Conservation (phyloP, 805 yeast species). For the Kodamaea kakaduensis region DNA sequence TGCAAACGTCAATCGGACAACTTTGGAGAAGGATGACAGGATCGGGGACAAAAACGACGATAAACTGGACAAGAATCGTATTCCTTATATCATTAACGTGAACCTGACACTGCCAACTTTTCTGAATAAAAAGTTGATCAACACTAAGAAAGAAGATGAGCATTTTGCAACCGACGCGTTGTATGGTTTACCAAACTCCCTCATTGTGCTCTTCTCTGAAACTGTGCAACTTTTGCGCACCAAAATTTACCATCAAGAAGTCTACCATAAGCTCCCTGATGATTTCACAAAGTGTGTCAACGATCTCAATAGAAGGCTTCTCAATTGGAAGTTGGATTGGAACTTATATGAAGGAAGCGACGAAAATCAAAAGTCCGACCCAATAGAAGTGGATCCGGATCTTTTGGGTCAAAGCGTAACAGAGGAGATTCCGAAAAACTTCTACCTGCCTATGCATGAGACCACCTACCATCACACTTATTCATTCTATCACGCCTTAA, state of each 20-base stretch:
- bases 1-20: too few relatives aligned
- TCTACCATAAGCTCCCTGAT: constrained; percentile 27
- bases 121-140: constrained; percentile 39
- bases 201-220: constrained; percentile 67
- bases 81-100: constrained; percentile 23
- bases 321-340: constrained; percentile 76
- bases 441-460: constrained; percentile 55
- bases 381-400: constrained; percentile 12
- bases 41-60: constrained; percentile 19
- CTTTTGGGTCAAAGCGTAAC: constrained; percentile 11
- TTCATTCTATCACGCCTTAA: constrained; percentile 70
- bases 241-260: constrained; percentile 48
- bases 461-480: constrained; percentile 76
- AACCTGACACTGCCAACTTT: constrained; percentile 35
- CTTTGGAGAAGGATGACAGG: neutral
- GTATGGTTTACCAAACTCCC: constrained; percentile 80
- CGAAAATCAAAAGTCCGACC: constrained; percentile 9
- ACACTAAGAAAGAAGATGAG: constrained; percentile 49
- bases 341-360: constrained; percentile 36
- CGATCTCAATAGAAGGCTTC: constrained; percentile 19
- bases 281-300: constrained; percentile 28
- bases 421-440: constrained; percentile 22
- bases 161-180: constrained; percentile 72
- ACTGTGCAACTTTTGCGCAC: constrained; percentile 64
- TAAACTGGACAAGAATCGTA: constrained; percentile 15